Evolutionary conservation across 2,329 filamentous ascomycete species (phyloP).

Genomic region (Metarhizium robertsii): DNA sequence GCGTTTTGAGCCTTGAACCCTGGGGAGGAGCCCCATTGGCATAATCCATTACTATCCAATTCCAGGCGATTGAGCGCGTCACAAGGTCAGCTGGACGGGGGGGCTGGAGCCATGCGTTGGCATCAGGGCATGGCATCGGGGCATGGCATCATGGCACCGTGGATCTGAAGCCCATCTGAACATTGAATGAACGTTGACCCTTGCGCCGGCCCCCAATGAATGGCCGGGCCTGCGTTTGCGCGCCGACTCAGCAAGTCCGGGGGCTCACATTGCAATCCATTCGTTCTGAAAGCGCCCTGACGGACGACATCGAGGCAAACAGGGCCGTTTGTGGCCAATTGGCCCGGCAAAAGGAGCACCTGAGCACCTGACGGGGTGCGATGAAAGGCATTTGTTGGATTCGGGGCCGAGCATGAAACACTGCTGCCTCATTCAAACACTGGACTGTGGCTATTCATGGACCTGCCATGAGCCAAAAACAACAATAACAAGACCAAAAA

Average conservation of each 20-base stretch:
- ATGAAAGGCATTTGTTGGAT: background rate
- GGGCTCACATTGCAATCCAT: background rate
- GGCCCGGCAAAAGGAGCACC: background rate
- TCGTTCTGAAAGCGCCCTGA: constrained; percentile 1
- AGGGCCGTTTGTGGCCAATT: background rate
- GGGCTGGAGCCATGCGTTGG: constrained; percentile 5
- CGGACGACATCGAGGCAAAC: background rate
- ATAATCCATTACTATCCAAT: background rate
- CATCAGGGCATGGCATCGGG: constrained; percentile 5
- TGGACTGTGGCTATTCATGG: background rate
- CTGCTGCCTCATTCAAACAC: background rate
- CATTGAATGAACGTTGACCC: too few species aligned
- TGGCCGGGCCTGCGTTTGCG: too few species aligned
- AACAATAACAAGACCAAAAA: too few species aligned
- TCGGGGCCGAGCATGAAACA: background rate
- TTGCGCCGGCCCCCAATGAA: too few species aligned
- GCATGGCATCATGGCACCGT: background rate
- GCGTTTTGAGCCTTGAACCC: background rate
- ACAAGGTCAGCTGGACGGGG: constrained; percentile 9
- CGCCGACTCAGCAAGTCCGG: too few species aligned
- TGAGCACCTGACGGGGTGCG: background rate
- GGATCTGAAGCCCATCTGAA: background rate
- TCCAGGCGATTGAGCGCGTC: constrained; percentile 2
- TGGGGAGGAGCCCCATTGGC: background rate
- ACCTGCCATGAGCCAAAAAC: background rate